Conservation (phyloP, 2,329 filamentous ascomycete genomes). For the Aspergillus clavatus region DNA sequence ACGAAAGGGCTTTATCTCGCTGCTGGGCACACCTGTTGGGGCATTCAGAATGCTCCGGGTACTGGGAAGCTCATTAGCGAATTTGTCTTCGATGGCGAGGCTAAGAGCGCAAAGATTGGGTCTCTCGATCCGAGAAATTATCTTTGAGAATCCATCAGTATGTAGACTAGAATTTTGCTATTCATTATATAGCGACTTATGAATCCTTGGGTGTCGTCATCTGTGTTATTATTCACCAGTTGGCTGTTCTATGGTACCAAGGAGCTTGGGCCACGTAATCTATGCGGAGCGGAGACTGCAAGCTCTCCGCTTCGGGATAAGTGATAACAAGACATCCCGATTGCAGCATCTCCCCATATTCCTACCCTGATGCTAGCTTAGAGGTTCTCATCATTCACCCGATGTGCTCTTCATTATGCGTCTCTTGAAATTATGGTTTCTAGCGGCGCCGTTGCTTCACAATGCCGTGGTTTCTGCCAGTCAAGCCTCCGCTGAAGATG, state of each 20-base stretch:
- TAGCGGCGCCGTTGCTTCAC: constrained; percentile 26
- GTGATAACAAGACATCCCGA: constrained; percentile 14
- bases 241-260: too few species aligned
- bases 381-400: constrained; percentile 11
- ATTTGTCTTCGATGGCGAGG: constrained; percentile 67
- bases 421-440: constrained; percentile 22
- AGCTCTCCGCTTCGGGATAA: constrained; percentile 19
- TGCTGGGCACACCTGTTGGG: constrained; percentile 94
- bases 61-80: constrained; percentile 80
- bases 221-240: too few species aligned
- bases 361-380: constrained; percentile 9
- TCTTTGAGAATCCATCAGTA: constrained; percentile 19
- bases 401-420: constrained; percentile 24
- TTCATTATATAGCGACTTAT: neutral
- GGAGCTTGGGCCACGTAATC: constrained; percentile 32
- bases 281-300: constrained; percentile 25
- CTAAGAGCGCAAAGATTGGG: constrained; percentile 62
- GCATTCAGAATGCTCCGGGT: constrained; percentile 89
- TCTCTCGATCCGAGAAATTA: constrained; percentile 64
- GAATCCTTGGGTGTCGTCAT: too few species aligned
- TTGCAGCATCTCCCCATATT: constrained; percentile 14
- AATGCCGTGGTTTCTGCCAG: constrained; percentile 26
- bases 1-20: constrained; percentile 74
- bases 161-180: constrained; percentile 2
- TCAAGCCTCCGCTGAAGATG: constrained; percentile 21